Percentiles rank a stretch among this genome's conserved stretches.
Conservation (phyloP, 176 grass and related monocot species). For the Triticum timopheevii region DNA sequence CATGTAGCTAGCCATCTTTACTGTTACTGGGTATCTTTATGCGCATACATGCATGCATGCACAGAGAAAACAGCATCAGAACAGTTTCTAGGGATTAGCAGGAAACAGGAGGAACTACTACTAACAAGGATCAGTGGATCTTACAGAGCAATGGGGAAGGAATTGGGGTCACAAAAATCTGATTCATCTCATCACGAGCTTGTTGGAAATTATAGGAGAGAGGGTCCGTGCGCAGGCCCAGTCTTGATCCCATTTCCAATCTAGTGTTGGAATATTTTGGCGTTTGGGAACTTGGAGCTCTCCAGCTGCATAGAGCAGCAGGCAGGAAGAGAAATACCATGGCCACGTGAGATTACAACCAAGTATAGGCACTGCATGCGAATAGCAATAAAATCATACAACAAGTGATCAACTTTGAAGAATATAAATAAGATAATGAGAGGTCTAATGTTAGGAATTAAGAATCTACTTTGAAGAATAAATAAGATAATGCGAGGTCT, state of each 20-base stretch:
- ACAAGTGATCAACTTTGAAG: not conserved
- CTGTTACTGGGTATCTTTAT: constrained; percentile 17
- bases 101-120: not conserved
- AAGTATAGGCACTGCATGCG: not conserved
- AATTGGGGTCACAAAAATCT: constrained; percentile 26
- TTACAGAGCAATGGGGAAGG: not conserved
- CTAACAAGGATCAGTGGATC: constrained; percentile 6
- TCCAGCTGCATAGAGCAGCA: not conserved
- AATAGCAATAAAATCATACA: not conserved
- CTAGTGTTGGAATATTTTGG: constrained; percentile 25
- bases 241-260: constrained; percentile 38
- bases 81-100: constrained; percentile 29
- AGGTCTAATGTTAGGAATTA: not conserved
- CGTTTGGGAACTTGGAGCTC: constrained; percentile 55
- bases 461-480: not conserved
- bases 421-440: not conserved
- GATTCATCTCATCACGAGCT: constrained; percentile 25
- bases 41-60: not conserved
- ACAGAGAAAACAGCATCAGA: constrained; percentile 6
- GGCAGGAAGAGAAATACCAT: constrained; percentile 10
- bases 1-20: constrained; percentile 13
- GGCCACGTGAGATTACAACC: constrained; percentile 34
- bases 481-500: not conserved
- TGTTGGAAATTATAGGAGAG: constrained; percentile 41
- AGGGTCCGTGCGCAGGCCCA: constrained; percentile 29